phyloP scores from a whole-genome alignment of 176 grass and related monocot species.

The Hordeum vulgare region MorexV3_pseudomolecules_assembly NC_058523.1:35558531-35559030 shows the following conservation, averaged over 20 bases:
- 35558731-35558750: slow-evolving; percentile 19
- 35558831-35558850: too few relatives aligned
- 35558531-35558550: slow-evolving; percentile 47
- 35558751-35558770: slow-evolving; percentile 19
- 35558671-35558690: slow-evolving; percentile 32
- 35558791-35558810: background rate
- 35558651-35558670: slow-evolving; percentile 5
- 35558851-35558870: too few relatives aligned
- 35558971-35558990: too few relatives aligned
- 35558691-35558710: slow-evolving; percentile 10
- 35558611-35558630: slow-evolving; percentile 12
- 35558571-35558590: slow-evolving; percentile 14
- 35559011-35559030: too few relatives aligned
- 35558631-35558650: background rate
- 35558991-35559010: too few relatives aligned
- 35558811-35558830: too few relatives aligned
- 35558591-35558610: slow-evolving; percentile 26
- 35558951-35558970: too few relatives aligned
- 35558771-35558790: background rate
- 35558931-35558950: too few relatives aligned
- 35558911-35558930: too few relatives aligned
- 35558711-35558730: slow-evolving; percentile 12
- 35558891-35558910: too few relatives aligned
- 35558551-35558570: slow-evolving; percentile 2
- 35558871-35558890: too few relatives aligned